phyloP scores from a whole-genome alignment of 1,284 basidiomycete species.

The Coniophora puteana region DNA sequence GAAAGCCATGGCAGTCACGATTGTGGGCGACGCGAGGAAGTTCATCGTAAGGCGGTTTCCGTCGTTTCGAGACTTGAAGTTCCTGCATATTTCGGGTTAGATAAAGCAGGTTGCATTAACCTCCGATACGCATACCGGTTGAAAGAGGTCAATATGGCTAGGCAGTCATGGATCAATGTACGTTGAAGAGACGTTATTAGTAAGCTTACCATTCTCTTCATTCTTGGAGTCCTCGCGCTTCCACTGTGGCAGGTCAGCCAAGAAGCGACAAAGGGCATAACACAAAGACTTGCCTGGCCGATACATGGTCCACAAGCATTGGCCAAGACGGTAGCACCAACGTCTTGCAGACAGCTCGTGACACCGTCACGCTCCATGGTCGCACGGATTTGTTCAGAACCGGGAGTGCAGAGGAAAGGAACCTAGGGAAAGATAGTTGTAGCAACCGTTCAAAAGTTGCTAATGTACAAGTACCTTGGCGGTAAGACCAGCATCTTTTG shows the following conservation, averaged over 20 bases:
- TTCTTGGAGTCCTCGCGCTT: conserved; percentile 88
- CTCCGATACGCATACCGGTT: conserved; percentile 59
- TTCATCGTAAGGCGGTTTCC: conserved; percentile 97
- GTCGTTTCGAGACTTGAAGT: conserved; percentile 98
- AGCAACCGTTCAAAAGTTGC: conserved; percentile 26
- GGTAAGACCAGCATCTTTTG: conserved; percentile 77
- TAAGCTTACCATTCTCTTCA: conserved; percentile 79
- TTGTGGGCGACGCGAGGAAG: conserved; percentile 95
- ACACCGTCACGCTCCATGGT: conserved; percentile 96
- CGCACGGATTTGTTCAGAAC: conserved; percentile 96
- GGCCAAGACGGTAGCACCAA: conserved; percentile 90
- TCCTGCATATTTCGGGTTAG: conserved; percentile 33
- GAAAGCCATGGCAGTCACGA: conserved; percentile 98
- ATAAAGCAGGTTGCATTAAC: conserved; percentile 1
- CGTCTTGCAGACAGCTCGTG: conserved; percentile 75
- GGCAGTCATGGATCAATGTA: conserved; percentile 3
- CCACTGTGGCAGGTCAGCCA: conserved; percentile 54
- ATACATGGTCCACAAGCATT: conserved; percentile 99
- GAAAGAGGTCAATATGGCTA: conserved; percentile 96
- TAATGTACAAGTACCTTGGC: too few relatives aligned
- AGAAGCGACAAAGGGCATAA: conserved; percentile 6
- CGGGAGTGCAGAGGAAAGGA: conserved; percentile 96
- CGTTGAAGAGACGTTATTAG: conserved; percentile 7
- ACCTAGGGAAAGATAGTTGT: conserved; percentile 48
- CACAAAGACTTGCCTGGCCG: conserved; percentile 64